Conservation (phyloP, 768 basidiomycete genomes). For the Rhizopogon sp. region DNA sequence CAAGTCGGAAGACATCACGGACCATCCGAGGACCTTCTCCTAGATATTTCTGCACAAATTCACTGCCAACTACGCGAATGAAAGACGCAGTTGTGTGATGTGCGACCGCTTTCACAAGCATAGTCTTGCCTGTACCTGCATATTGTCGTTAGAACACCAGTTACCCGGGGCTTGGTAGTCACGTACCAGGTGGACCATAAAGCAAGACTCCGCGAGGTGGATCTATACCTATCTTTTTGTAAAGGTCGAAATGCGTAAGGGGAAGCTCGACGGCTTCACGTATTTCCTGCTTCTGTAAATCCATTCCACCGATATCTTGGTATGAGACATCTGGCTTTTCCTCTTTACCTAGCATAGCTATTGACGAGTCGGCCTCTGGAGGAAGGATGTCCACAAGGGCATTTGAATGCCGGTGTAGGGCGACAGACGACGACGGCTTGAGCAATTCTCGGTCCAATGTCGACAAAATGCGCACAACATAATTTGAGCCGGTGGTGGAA, state of each 20-base stretch:
- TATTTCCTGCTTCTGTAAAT: constrained; percentile 97
- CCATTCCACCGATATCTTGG: constrained; percentile 95
- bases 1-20: constrained; percentile 96
- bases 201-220: constrained; percentile 95
- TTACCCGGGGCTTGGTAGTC: neutral
- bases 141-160: constrained; percentile 3
- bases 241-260: constrained; percentile 93
- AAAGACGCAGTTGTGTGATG: constrained; percentile 96
- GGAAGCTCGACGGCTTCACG: constrained; percentile 97
- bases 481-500: constrained; percentile 96
- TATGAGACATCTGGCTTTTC: constrained; percentile 95
- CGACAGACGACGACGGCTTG: constrained; percentile 95
- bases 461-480: constrained; percentile 94
- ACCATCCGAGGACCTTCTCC: constrained; percentile 99
- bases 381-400: constrained; percentile 97
- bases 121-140: constrained; percentile 97
- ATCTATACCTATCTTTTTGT: constrained; percentile 99
- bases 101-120: constrained; percentile 99
- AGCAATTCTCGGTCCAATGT: constrained; percentile 96
- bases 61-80: constrained; percentile 96
- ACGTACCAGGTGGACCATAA: constrained; percentile 91
- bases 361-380: constrained; percentile 97
- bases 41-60: constrained; percentile 99
- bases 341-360: constrained; percentile 89
- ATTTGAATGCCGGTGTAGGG: constrained; percentile 98